phyloP scores from a whole-genome alignment of 2,329 filamentous ascomycete species.

The Dothidotthia symphoricarpi region DNA sequence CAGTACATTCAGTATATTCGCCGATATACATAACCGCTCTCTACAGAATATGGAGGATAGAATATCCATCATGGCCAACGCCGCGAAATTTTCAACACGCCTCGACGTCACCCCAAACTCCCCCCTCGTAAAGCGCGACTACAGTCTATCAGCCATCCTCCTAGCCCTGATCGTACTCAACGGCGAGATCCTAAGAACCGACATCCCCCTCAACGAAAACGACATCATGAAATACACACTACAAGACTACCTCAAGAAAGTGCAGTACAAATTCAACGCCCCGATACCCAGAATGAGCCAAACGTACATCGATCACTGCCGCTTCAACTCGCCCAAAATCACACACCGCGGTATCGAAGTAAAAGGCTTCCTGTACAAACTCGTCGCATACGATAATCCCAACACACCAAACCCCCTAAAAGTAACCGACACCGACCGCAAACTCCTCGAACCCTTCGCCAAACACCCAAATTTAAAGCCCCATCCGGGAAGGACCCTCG shows the following conservation, averaged over 20 bases:
- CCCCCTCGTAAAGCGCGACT: conserved; percentile 1
- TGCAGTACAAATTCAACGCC: conserved; percentile 7
- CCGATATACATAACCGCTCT: conserved; percentile 12
- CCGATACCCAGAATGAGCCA: conserved; percentile 6
- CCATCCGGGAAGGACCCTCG: no score
- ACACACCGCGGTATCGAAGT: conserved; percentile 7
- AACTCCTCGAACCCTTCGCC: background rate
- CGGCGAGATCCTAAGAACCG: conserved; percentile 15
- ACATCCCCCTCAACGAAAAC: background rate
- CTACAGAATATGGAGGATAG: conserved; percentile 15
- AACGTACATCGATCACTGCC: conserved; percentile 16
- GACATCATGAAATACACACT: background rate
- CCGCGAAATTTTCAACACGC: conserved; percentile 10
- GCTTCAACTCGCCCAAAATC: conserved; percentile 10
- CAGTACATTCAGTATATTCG: conserved; percentile 15
- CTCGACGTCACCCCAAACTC: conserved; percentile 8
- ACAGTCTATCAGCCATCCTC: conserved; percentile 15
- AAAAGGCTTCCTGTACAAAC: conserved; percentile 10
- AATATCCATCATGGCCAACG: conserved; percentile 19
- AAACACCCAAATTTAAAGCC: background rate
- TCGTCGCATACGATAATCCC: background rate
- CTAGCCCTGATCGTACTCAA: conserved; percentile 16
- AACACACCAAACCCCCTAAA: conserved; percentile 1
- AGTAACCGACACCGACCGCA: background rate
- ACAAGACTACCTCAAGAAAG: conserved; percentile 2